Conservation (phyloP, 805 yeast species). For the Candida maltosa region DNA sequence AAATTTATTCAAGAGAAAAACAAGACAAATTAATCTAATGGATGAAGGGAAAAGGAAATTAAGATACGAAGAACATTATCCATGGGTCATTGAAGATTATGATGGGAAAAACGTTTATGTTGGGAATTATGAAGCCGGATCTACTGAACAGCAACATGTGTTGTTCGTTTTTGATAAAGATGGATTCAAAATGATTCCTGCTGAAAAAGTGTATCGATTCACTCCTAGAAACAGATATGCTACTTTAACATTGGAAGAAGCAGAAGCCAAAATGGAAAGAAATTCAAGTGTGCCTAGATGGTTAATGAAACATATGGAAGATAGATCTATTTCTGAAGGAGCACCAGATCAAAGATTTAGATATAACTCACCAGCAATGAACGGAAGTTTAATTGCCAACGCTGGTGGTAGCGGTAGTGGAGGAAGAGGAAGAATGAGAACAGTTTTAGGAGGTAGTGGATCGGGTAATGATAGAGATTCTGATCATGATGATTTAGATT, state of each 20-base stretch:
- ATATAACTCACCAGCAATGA: constrained; percentile 11
- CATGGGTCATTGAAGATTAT: constrained; percentile 97
- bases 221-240: constrained; percentile 93
- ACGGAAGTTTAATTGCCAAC: constrained; percentile 7
- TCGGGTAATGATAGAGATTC: constrained; percentile 54
- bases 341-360: constrained; percentile 46
- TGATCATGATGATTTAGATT: constrained; percentile 90
- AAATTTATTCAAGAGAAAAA: constrained; percentile 66
- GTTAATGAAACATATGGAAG: constrained; percentile 88
- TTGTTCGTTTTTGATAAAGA: constrained; percentile 79
- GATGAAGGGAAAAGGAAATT: constrained; percentile 81
- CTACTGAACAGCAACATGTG: constrained; percentile 75
- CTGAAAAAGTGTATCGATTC: constrained; percentile 89
- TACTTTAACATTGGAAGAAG: constrained; percentile 91
- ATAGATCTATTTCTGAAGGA: constrained; percentile 41
- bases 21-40: constrained; percentile 76
- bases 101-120: constrained; percentile 94
- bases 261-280: constrained; percentile 90
- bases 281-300: constrained; percentile 80
- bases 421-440: constrained; percentile 25
- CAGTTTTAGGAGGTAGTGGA: constrained; percentile 41
- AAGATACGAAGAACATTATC: constrained; percentile 93
- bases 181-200: constrained; percentile 92
- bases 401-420: constrained; percentile 5
- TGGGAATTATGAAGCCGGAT: constrained; percentile 90